Conservation (phyloP, 768 basidiomycete species). For the Boletus rubescentipes region DNA sequence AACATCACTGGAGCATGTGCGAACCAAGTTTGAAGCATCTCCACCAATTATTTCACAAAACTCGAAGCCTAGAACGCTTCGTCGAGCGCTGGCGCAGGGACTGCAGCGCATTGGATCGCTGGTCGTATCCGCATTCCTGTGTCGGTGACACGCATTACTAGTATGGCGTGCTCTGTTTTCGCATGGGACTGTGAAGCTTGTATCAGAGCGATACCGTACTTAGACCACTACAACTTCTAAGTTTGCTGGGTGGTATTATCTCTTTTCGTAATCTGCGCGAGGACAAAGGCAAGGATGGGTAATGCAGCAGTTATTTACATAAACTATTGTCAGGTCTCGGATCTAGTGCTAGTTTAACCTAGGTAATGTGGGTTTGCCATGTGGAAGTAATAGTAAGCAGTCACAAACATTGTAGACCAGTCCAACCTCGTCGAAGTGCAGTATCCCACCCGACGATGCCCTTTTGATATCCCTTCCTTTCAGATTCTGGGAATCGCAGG, state of each 20-base stretch:
- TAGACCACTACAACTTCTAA: constrained; percentile 8
- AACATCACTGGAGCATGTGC: constrained; percentile 22
- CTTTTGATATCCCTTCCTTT: constrained; percentile 21
- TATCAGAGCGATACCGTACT: constrained; percentile 25
- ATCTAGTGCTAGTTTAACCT: constrained; percentile 4
- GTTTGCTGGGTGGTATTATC: constrained; percentile 5
- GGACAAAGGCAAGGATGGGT: constrained; percentile 11
- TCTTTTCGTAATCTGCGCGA: constrained; percentile 12
- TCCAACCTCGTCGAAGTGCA: constrained; percentile 20
- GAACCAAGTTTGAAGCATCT: constrained; percentile 20
- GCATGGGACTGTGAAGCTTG: constrained; percentile 28
- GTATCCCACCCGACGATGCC: constrained; percentile 27
- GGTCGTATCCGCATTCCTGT: constrained; percentile 31
- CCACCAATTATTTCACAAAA: constrained; percentile 21
- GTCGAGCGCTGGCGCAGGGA: constrained; percentile 23
- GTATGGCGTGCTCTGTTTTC: constrained; percentile 7
- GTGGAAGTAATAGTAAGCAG: constrained; percentile 31
- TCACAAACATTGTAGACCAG: constrained; percentile 29
- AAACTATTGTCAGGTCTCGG: constrained; percentile 22
- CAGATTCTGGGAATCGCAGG: constrained; percentile 17
- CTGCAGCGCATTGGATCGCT: constrained; percentile 29
- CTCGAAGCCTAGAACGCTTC: constrained; percentile 25
- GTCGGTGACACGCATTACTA: constrained; percentile 24
- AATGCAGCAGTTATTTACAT: constrained; percentile 28
- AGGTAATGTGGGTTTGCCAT: constrained; percentile 15